Conservation (phyloP, 257 asterid species). For the Plantago ovata region DNA sequence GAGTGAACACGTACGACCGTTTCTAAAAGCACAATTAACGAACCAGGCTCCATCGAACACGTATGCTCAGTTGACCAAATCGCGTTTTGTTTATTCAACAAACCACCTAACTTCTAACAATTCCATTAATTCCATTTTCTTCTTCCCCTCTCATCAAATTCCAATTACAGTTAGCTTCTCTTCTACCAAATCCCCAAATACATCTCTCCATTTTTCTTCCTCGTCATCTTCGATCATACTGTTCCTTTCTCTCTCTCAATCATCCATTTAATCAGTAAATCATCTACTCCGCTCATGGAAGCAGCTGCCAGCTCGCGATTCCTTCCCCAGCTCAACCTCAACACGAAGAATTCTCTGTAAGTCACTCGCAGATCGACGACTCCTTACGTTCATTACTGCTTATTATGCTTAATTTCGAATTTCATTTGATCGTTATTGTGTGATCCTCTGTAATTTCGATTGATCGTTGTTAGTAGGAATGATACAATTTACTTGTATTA, state of each 20-base stretch:
- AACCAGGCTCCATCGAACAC: constrained; percentile 10
- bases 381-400: neutral
- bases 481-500: too few species aligned
- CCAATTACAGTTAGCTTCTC: neutral
- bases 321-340: constrained; percentile 31
- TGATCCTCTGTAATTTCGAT: neutral
- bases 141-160: neutral
- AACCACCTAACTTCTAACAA: constrained; percentile 6
- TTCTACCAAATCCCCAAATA: neutral
- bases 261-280: neutral
- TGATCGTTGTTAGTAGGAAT: neutral
- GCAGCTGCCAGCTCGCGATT: constrained; percentile 46
- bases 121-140: neutral
- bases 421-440: neutral
- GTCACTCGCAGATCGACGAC: too few species aligned
- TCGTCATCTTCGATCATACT: constrained; percentile 12
- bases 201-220: neutral
- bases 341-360: constrained; percentile 40
- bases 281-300: constrained; percentile 38
- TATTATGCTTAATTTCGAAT: neutral
- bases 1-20: too few species aligned
- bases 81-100: constrained; percentile 8
- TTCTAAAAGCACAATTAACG: too few species aligned
- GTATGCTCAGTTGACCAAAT: constrained; percentile 29
- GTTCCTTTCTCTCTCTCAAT: neutral